Percentiles rank a stretch among this genome's conserved stretches.
Conservation (phyloP, 768 basidiomycete species). For the Boletus patriciae region DNA sequence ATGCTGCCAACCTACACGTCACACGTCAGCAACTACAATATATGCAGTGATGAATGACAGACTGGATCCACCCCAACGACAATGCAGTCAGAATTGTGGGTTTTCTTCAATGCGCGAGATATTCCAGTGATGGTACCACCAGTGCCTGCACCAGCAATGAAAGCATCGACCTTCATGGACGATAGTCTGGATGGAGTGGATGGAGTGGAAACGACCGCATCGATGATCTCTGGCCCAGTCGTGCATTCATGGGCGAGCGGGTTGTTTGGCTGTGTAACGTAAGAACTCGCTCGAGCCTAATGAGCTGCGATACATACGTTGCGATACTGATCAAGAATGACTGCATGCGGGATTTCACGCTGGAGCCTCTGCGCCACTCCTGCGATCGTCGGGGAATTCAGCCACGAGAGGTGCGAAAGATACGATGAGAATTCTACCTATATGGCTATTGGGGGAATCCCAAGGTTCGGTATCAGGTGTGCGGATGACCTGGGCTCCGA, state of each 20-base stretch:
- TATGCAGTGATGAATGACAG: conserved; percentile 2
- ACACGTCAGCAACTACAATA: conserved; percentile 6
- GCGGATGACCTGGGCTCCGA: conserved; percentile 93
- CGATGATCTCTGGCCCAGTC: conserved; percentile 91
- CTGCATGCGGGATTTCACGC: conserved; percentile 73
- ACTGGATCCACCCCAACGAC: conserved; percentile 94
- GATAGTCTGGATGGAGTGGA: conserved; percentile 58
- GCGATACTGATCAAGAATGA: conserved; percentile 92
- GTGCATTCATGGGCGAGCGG: conserved; percentile 87
- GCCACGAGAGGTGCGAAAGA: conserved; percentile 56
- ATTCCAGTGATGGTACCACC: conserved; percentile 94
- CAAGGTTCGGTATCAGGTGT: conserved; percentile 89
- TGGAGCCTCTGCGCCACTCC: conserved; percentile 82
- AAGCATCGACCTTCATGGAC: conserved; percentile 73
- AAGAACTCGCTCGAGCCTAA: background rate
- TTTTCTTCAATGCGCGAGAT: conserved; percentile 75
- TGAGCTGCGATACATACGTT: conserved; percentile 49
- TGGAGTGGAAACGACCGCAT: conserved; percentile 66
- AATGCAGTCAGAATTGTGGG: conserved; percentile 67
- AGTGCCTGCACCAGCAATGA: conserved; percentile 89
- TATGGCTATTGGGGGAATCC: conserved; percentile 88
- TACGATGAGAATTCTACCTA: conserved; percentile 62
- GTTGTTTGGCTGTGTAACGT: conserved; percentile 61
- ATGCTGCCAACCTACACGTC: conserved; percentile 77
- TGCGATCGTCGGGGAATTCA: conserved; percentile 85